These are phyloP conservation scores for Lactarius sp. DNA, from an alignment of 768 basidiomycete species.

Conservation along the genomic window DNA sequence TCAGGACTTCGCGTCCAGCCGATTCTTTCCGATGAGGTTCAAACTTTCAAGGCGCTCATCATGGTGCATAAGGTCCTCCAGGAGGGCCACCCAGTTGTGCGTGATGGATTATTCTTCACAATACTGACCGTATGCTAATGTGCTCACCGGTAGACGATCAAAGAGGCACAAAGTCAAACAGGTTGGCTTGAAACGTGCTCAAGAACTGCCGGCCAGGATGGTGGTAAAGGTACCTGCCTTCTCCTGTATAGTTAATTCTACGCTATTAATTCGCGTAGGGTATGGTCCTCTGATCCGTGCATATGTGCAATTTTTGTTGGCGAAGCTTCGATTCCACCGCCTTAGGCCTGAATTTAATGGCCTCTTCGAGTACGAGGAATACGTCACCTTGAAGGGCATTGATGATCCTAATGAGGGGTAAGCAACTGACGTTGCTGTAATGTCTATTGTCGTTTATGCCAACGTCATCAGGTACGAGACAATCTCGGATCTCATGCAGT, in stretches of 20 bases:
- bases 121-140: slow-evolving; percentile 11
- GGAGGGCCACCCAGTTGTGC: slow-evolving; percentile 91
- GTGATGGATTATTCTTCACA: slow-evolving; percentile 32
- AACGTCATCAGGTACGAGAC: slow-evolving; percentile 70
- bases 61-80: slow-evolving; percentile 97
- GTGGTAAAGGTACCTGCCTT: slow-evolving; percentile 55
- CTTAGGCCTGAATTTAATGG: slow-evolving; percentile 97
- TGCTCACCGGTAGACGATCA: slow-evolving; percentile 63
- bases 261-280: slow-evolving; percentile 43
- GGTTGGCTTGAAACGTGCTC: slow-evolving; percentile 98
- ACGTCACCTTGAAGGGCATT: slow-evolving; percentile 93
- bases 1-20: slow-evolving; percentile 94
- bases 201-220: slow-evolving; percentile 77
- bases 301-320: slow-evolving; percentile 92
- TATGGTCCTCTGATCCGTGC: slow-evolving; percentile 91
- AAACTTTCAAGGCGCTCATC: slow-evolving; percentile 97
- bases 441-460: slow-evolving; percentile 8
- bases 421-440: slow-evolving; percentile 27
- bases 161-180: slow-evolving; percentile 95
- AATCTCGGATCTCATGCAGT: slow-evolving; percentile 92
- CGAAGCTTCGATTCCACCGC: slow-evolving; percentile 94
- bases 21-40: slow-evolving; percentile 93
- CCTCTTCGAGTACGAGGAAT: slow-evolving; percentile 98
- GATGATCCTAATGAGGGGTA: slow-evolving; percentile 99
- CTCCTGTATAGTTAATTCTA: background rate